Base-by-base conservation (phyloP, 2,329 filamentous ascomycete genomes). In the Salinomyces thailandicus region DNA sequence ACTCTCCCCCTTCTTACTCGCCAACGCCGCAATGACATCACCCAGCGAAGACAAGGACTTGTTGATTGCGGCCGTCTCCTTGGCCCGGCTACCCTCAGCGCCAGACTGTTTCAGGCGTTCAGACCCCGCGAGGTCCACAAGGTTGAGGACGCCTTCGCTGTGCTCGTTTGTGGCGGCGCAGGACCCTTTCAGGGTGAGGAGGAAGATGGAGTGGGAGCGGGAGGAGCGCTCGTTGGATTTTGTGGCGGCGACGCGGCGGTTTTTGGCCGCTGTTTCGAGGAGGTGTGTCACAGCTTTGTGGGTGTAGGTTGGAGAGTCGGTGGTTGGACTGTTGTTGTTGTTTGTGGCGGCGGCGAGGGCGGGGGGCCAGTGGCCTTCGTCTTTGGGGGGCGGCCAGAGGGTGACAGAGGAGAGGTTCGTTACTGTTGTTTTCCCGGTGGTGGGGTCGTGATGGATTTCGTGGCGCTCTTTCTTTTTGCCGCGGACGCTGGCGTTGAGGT, bases 11-110 rank as follows among this genome's bases (percentile, higher is more conserved):
- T 81, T 84, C 19, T 85, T 84, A 44, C 80, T 77, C 11, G 87
- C 89, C n/a, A 98, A 72, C 0, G 86, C 86, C 33, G 85, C 83
- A 54, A 98, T 94, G 18, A 98, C 91, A 60, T 96, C 89, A 5
- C 91, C 86, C 2, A 98, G 67, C 51, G 86, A 93, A 52, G 83
- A 86, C 49, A 98, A 66, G 50, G 82, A 91, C 66, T 85, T 89
- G 68, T 98, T 98, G 72, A 98, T 98, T 58, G 84, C 93, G 53
- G 95, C 87, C 1, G 91, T 95, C 64, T 98, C 91, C 62, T 81
- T 85, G 65, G 93, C 77, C 31, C 86, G 74, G 31, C 89, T 85
- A 2, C 89, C 89, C 40, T 87, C 84, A 3, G 81, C 85, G 44
- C 84, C 79, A 32, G 83, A 89, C 57, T 93, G 80, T 62, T 89